Percentiles rank a stretch among this genome's conserved stretches.
Conservation (phyloP, 305 asterid species). For the Fraxinus latifolia region DNA sequence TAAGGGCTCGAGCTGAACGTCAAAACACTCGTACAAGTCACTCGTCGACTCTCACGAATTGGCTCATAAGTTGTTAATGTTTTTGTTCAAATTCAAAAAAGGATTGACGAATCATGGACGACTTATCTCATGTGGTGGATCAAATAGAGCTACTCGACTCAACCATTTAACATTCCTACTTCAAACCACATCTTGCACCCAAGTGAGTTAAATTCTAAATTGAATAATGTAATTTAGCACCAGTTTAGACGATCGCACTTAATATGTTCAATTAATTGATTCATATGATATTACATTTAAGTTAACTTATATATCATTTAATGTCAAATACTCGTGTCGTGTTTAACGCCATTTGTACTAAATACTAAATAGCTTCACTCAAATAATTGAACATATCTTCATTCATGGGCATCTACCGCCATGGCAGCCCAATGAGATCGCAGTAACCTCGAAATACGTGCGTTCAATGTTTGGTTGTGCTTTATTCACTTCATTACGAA, state of each 20-base stretch:
- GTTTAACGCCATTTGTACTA: too few species aligned
- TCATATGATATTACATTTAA: too few species aligned
- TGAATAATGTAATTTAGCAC: too few species aligned
- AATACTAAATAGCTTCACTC: too few species aligned
- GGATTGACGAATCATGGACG: neutral
- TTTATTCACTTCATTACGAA: neutral
- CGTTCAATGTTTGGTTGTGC: slow-evolving; percentile 8
- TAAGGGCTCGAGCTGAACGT: too few species aligned
- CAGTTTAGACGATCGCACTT: too few species aligned
- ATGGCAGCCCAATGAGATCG: slow-evolving; percentile 34
- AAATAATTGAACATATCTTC: neutral
- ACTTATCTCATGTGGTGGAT: neutral
- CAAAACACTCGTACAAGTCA: neutral
- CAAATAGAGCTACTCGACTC: neutral
- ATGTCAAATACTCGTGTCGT: too few species aligned
- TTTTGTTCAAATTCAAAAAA: too few species aligned
- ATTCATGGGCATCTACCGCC: slow-evolving; percentile 42
- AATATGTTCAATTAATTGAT: too few species aligned
- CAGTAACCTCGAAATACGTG: slow-evolving; percentile 20
- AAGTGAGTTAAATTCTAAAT: neutral
- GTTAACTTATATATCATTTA: too few species aligned
- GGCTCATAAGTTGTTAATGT: neutral
- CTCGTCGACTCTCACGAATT: neutral
- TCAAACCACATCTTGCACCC: neutral
- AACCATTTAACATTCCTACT: neutral